Evolutionary conservation across 352 stramenopile species (phyloP), one percentile per base, ranked within the genome.

Genomic region (Phytophthora aleatoria): DNA sequence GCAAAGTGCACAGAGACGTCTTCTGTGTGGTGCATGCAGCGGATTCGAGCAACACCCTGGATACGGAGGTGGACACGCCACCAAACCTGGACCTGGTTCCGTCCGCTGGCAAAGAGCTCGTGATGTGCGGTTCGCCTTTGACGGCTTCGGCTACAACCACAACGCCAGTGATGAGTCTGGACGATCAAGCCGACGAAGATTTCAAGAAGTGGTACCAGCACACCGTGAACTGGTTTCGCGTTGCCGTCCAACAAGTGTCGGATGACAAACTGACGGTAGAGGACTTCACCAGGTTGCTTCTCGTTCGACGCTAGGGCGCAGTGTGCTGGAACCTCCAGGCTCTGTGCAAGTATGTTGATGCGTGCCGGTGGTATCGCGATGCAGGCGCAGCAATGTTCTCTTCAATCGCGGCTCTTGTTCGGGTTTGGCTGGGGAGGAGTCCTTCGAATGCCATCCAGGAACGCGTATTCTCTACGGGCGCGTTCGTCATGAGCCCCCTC

Each of bases 51-150:
- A 20, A 20, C 20, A 20, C 20, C 20, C 20, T 20, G 20, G 20
- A 20, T 20, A 20, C 20, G 20, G 15, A 27, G 9, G 15, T n/a
- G 15, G 30, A 41, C 15, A 53, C 6, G 10, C n/a, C 47, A 11
- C 16, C 49, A 2, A 55, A 55, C 11, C 28, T 55, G 9, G 49
- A 55, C 16, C 31, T 55, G n/a, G 31, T 55, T 7, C 31, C 49
- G 31, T 35, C 31, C 4, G 5, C 12, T 1, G 49, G 33, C 16
- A n/a, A 55, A 33, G 49, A 55, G 0, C 0, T 24, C 3, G 20
- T 45, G 10, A 16, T 55, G 2, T 55, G 31, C 10, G 20, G 31
- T 6, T 30, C 48, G 7, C 48, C 48, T n/a, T n/a, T 50, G 48
- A 27, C 30, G 5, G 7, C 5, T 28, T 31, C 15, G 3, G 1